Percentiles rank a stretch among this genome's conserved stretches.
phyloP scores from a whole-genome alignment of 176 grass and related monocot genomes.

The Luzula sylvatica region DNA sequence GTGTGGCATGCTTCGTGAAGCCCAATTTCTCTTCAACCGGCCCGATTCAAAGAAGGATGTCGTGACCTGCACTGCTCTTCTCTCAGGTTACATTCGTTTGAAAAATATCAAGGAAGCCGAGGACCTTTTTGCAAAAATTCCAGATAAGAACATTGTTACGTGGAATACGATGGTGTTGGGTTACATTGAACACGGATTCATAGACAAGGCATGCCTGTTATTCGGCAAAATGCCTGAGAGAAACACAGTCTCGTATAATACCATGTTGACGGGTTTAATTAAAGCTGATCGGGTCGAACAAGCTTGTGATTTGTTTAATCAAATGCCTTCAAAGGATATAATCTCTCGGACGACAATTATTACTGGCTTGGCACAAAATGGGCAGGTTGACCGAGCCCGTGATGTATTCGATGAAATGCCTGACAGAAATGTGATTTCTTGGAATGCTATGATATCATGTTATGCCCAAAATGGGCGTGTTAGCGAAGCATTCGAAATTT shows the following conservation, averaged over 20 bases:
- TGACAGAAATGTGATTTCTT: too few relatives aligned
- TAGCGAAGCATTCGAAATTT: constrained; percentile 28
- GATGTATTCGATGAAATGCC: constrained; percentile 34
- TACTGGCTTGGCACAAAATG: constrained; percentile 23
- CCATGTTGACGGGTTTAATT: constrained; percentile 23
- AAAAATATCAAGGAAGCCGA: constrained; percentile 18
- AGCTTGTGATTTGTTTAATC: constrained; percentile 22
- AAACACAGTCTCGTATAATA: constrained; percentile 41
- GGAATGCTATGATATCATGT: constrained; percentile 50
- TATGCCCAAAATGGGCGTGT: constrained; percentile 29
- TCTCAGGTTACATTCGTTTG: constrained; percentile 25
- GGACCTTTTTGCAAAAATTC: constrained; percentile 32
- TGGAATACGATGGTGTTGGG: constrained; percentile 57
- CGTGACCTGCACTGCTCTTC: constrained; percentile 52
- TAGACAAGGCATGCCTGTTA: constrained; percentile 10
- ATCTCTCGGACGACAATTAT: constrained; percentile 49
- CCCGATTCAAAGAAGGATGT: too few relatives aligned
- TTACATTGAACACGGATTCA: constrained; percentile 6
- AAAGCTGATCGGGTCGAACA: constrained; percentile 24
- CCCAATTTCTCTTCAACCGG: constrained; percentile 28
- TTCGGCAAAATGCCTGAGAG: constrained; percentile 36
- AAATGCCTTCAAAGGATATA: constrained; percentile 32
- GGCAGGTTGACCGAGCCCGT: constrained; percentile 30
- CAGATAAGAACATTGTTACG: constrained; percentile 32
- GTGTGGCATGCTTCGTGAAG: constrained; percentile 24